Evolutionary conservation across 148 eudicot species (phyloP).

Genomic region (Rhododendron ferrugineum): DNA sequence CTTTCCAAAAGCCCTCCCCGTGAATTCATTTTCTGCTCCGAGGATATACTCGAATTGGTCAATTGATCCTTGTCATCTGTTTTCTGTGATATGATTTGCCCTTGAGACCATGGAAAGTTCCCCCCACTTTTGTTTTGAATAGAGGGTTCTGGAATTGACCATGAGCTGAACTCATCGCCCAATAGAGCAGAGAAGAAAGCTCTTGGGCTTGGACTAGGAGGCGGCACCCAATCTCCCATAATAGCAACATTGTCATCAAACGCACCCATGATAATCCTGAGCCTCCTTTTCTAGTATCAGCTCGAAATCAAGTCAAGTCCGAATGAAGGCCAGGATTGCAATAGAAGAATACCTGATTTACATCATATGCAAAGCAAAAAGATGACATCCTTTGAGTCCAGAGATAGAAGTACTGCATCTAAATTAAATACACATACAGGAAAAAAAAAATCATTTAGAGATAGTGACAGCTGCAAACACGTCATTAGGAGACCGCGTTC

Average conservation of each 20-base stretch:
- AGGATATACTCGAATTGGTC: slow-evolving; percentile 11
- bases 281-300: background rate
- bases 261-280: slow-evolving; percentile 34
- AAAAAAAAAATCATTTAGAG: background rate
- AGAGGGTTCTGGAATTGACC: slow-evolving; percentile 10
- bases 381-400: background rate
- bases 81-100: slow-evolving; percentile 16
- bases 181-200: slow-evolving; percentile 29
- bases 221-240: slow-evolving; percentile 43
- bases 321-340: background rate
- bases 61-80: slow-evolving; percentile 23
- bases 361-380: background rate
- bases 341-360: slow-evolving; percentile 1
- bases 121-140: slow-evolving; percentile 10
- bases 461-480: background rate
- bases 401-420: background rate
- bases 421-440: background rate
- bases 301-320: background rate
- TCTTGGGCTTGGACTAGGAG: slow-evolving; percentile 38
- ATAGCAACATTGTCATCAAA: slow-evolving; percentile 36
- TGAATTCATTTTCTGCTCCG: slow-evolving; percentile 27
- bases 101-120: slow-evolving; percentile 15
- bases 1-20: slow-evolving; percentile 47
- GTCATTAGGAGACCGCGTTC: background rate
- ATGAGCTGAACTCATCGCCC: slow-evolving; percentile 25